phyloP scores from a whole-genome alignment of 2,329 filamentous ascomycete genomes.

The Parafenestella ontariensis region DNA sequence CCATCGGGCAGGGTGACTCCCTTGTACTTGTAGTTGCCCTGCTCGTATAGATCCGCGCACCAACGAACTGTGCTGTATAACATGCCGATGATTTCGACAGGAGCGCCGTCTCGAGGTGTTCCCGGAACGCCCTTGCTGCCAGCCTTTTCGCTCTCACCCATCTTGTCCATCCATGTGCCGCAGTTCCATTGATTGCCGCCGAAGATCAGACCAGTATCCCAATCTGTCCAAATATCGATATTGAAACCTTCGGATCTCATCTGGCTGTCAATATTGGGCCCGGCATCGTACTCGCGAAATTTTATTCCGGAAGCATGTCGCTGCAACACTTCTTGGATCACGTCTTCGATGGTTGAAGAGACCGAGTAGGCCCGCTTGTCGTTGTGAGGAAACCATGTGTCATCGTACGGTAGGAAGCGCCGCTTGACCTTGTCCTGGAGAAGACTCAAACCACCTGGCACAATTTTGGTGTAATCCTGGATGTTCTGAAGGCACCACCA shows the following conservation, averaged over 20 bases:
- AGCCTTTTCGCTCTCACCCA: slow-evolving; percentile 95
- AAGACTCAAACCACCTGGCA: slow-evolving; percentile 75
- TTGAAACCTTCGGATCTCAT: slow-evolving; percentile 95
- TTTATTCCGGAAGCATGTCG: slow-evolving; percentile 89
- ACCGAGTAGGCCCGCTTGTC: slow-evolving; percentile 86
- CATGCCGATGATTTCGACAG: slow-evolving; percentile 92
- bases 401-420: slow-evolving; percentile 92
- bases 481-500: slow-evolving; percentile 99
- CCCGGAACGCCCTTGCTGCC: slow-evolving; percentile 92
- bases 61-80: slow-evolving; percentile 88
- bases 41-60: slow-evolving; percentile 71
- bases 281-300: slow-evolving; percentile 94
- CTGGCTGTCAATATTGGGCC: slow-evolving; percentile 84
- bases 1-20: slow-evolving; percentile 73
- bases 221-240: slow-evolving; percentile 89
- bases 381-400: slow-evolving; percentile 86
- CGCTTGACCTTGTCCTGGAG: slow-evolving; percentile 79
- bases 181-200: slow-evolving; percentile 95
- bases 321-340: slow-evolving; percentile 93
- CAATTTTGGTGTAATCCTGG: slow-evolving; percentile 87
- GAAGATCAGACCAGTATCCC: slow-evolving; percentile 88
- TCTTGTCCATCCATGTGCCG: slow-evolving; percentile 99
- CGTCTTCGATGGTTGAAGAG: slow-evolving; percentile 81
- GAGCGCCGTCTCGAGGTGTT: slow-evolving; percentile 94
- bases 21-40: slow-evolving; percentile 74